Conservation (phyloP, 2,329 filamentous ascomycete species). For the Pseudovirgaria hyperparasitica region DNA sequence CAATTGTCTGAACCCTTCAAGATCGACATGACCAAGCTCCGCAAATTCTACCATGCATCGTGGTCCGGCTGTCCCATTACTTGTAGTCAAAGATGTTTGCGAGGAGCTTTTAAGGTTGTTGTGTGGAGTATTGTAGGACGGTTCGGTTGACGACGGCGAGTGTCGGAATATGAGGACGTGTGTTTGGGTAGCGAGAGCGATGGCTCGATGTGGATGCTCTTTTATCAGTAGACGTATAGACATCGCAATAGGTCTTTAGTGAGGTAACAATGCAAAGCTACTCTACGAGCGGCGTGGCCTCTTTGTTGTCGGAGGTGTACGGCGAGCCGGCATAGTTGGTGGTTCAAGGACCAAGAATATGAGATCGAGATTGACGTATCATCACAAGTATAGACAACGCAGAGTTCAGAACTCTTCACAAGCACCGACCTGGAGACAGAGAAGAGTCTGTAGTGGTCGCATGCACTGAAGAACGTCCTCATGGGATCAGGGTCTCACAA, state of each 20-base stretch:
- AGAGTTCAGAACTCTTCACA: background rate
- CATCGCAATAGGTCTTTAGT: conserved; percentile 16
- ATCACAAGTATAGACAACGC: background rate
- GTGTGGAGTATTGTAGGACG: conserved; percentile 23
- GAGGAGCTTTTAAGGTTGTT: no score
- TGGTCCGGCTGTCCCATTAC: conserved; percentile 26
- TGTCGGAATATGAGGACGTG: conserved; percentile 79
- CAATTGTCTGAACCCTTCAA: conserved; percentile 65
- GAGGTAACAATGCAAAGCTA: background rate
- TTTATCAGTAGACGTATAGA: conserved; percentile 67
- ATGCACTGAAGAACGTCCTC: no score
- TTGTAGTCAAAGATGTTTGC: conserved; percentile 36
- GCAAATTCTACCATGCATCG: conserved; percentile 86
- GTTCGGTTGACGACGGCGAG: conserved; percentile 52
- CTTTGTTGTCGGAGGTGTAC: conserved; percentile 1
- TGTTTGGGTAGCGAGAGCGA: conserved; percentile 68
- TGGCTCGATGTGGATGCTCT: conserved; percentile 75
- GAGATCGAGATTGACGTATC: background rate
- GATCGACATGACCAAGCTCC: conserved; percentile 47
- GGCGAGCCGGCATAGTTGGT: background rate
- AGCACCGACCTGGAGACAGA: background rate
- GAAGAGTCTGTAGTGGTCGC: no score
- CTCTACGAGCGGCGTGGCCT: background rate
- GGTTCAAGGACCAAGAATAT: background rate
- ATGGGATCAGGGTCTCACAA: no score